Evolutionary conservation across 306 rosid genomes (phyloP).

Genomic region (Begonia peltatifolia): DNA sequence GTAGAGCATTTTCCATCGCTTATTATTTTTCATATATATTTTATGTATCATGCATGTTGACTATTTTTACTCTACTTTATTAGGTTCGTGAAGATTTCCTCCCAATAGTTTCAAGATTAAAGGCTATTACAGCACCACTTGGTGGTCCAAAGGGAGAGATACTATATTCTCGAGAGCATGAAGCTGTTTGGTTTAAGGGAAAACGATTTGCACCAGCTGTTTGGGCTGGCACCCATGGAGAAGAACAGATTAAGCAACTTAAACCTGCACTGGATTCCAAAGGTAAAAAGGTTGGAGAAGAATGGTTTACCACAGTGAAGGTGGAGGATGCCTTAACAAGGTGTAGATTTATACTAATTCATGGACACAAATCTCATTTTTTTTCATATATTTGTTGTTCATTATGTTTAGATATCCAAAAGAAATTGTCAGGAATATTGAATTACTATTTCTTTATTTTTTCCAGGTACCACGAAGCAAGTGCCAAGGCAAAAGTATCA

Average conservation of each 20-base stretch:
- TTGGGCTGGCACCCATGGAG: constrained; percentile 78
- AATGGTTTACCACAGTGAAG: constrained; percentile 78
- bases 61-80: background rate
- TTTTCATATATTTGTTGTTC: constrained; percentile 1
- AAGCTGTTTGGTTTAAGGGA: constrained; percentile 95
- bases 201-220: constrained; percentile 57
- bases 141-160: constrained; percentile 94
- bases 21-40: too few species aligned
- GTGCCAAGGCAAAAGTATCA: constrained; percentile 50
- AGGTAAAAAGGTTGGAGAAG: constrained; percentile 88
- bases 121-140: constrained; percentile 56
- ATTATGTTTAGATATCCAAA: too few species aligned
- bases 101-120: constrained; percentile 71
- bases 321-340: constrained; percentile 81
- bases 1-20: too few species aligned
- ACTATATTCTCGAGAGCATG: constrained; percentile 73
- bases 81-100: constrained; percentile 79
- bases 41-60: too few species aligned
- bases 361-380: constrained; percentile 2
- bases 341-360: constrained; percentile 17
- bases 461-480: constrained; percentile 74
- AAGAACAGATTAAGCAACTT: constrained; percentile 73
- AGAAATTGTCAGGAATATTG: background rate
- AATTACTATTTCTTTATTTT: constrained; percentile 4
- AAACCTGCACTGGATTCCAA: constrained; percentile 85